Evolutionary conservation across 2,329 filamentous ascomycete species (phyloP).

Genomic region (Phaeoacremonium minimum): DNA sequence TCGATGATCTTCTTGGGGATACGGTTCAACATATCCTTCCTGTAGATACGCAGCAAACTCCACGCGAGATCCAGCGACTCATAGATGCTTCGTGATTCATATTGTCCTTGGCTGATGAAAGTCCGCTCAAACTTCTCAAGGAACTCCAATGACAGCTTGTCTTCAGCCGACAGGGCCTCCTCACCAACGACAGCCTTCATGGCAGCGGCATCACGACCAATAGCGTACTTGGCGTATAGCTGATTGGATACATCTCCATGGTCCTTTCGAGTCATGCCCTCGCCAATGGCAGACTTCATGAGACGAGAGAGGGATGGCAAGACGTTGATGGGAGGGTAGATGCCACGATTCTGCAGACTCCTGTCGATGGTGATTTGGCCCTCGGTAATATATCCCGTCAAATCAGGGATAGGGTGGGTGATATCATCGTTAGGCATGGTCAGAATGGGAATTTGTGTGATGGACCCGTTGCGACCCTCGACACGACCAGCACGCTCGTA

Average conservation of each 20-base stretch:
- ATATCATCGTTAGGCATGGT: constrained; percentile 99
- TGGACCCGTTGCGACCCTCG: constrained; percentile 92
- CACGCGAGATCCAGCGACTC: constrained; percentile 95
- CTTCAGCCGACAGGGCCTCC: constrained; percentile 90
- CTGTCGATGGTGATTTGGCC: constrained; percentile 98
- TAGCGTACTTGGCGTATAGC: constrained; percentile 98
- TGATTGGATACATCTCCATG: constrained; percentile 99
- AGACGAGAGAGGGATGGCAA: constrained; percentile 95
- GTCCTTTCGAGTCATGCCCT: constrained; percentile 93
- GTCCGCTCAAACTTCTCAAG: constrained; percentile 96
- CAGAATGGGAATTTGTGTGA: constrained; percentile 97
- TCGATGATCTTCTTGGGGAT: constrained; percentile 79
- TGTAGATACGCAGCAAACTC: constrained; percentile 94
- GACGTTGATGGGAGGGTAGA: constrained; percentile 99
- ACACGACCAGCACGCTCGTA: constrained; percentile 99
- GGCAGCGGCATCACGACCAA: constrained; percentile 93
- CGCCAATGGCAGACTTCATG: constrained; percentile 99
- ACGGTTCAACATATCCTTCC: constrained; percentile 96
- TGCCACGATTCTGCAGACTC: constrained; percentile 88
- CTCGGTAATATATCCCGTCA: constrained; percentile 99
- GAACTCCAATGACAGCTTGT: constrained; percentile 98
- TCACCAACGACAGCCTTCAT: constrained; percentile 99
- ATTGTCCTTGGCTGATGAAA: constrained; percentile 88
- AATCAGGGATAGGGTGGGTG: constrained; percentile 96
- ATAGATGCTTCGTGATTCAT: constrained; percentile 86